phyloP scores from a whole-genome alignment of 306 rosid genomes.

The Acacia confusa region DNA sequence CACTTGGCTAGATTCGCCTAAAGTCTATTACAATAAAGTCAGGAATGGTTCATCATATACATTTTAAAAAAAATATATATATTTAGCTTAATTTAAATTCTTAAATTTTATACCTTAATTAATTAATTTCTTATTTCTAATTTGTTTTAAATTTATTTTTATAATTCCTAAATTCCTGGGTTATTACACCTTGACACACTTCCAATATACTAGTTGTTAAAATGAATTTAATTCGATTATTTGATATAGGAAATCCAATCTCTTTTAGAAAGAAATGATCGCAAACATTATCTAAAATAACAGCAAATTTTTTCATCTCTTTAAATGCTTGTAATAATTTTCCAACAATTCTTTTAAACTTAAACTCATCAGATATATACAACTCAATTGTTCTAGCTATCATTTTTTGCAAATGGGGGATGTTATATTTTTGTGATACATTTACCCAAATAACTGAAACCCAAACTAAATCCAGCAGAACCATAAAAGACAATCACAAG shows the following conservation, averaged over 20 bases:
- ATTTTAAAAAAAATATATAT: too few species aligned
- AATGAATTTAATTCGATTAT: slow-evolving; percentile 31
- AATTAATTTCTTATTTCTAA: too few species aligned
- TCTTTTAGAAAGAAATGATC: slow-evolving; percentile 10
- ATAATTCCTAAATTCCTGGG: too few species aligned
- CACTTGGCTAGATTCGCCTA: too few species aligned
- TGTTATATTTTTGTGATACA: slow-evolving; percentile 27
- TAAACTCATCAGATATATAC: neutral
- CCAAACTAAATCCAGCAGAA: too few species aligned
- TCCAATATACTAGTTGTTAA: neutral
- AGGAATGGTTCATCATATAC: too few species aligned
- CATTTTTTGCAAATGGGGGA: slow-evolving; percentile 8
- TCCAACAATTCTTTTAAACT: neutral
- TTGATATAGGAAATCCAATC: slow-evolving; percentile 21
- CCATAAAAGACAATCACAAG: too few species aligned
- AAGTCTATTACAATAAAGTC: too few species aligned
- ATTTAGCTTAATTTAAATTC: too few species aligned
- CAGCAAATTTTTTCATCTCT: neutral
- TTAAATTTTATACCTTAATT: too few species aligned
- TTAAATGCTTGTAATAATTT: neutral
- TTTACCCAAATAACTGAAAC: neutral
- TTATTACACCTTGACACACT: neutral
- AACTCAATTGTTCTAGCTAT: neutral
- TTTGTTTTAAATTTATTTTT: too few species aligned
- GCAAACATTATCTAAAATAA: slow-evolving; percentile 48